Evolutionary conservation across 345 rosid genomes (phyloP), one percentile per base, ranked within the genome.

Genomic region (Euphorbia peplus): DNA sequence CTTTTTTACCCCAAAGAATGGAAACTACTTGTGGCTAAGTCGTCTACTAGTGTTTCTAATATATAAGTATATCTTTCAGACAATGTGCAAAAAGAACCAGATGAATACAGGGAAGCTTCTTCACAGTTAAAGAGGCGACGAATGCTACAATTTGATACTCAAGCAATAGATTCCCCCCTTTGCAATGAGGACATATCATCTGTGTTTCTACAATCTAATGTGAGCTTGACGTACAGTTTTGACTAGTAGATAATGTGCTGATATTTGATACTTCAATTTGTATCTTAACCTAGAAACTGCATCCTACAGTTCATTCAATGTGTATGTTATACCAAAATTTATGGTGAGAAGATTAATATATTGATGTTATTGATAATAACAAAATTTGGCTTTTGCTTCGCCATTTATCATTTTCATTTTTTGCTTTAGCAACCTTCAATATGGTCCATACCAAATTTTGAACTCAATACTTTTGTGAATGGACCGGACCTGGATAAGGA

Each of bases 61-160:
- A 26, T 42, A 9, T 44, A 30, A 62, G 19, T 42, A 46, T 51
- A 66, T 71, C 37, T 10, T 77, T 63, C 84, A 90, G 98, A 76
- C 74, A 79, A 72, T 12, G 68, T 73, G 12, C 78, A 48, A 72
- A 87, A 83, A 83, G 89, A 84, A 54, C 69, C 76, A 47, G 89
- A 76, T 70, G 88, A 75, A 67, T 65, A 21, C 11, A 81, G 73
- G 75, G 93, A 83, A 76, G 71, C 84, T 53, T 76, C 74, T 63
- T 83, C 81, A 8, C 91, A 86, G 72, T 50, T 82, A 54, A 95
- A 95, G 80, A 83, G 99, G 83, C 96, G 98, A 14, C 88, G 97
- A 64, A 87, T 89, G 95, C 79, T 95, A 73, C 97, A 86, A 8
- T 95, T 92, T 66, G 96, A 91, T 60, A 69, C 76, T 76, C 82